A percentile compares a stretch with the other conserved stretches of the same genome.
phyloP scores from a whole-genome alignment of 768 basidiomycete genomes.

The Dacryopinax primogenitus region DNA sequence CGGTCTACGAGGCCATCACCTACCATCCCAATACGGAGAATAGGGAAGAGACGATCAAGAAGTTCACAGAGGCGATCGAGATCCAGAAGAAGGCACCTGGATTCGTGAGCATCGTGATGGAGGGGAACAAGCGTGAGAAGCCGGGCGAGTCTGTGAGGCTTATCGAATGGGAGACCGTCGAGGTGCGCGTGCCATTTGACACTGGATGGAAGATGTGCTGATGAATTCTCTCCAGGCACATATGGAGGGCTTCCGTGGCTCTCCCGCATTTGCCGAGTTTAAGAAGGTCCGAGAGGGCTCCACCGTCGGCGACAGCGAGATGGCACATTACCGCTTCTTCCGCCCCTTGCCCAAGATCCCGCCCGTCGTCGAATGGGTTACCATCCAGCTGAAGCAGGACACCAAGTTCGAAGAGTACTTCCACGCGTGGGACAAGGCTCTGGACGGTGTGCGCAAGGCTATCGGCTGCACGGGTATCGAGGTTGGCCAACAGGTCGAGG shows the following conservation, averaged over 20 bases:
- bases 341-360: background rate
- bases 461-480: constrained; percentile 7
- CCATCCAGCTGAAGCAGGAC: constrained; percentile 8
- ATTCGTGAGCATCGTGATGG: constrained; percentile 2
- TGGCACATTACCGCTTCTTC: constrained; percentile 6
- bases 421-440: background rate
- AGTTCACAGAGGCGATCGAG: background rate
- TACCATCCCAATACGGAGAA: constrained; percentile 2
- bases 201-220: background rate
- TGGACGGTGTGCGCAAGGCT: constrained; percentile 5
- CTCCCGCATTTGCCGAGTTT: background rate
- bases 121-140: background rate
- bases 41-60: background rate
- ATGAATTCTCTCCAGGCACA: background rate
- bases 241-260: background rate
- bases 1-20: constrained; percentile 9
- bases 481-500: constrained; percentile 7
- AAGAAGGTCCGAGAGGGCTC: constrained; percentile 8
- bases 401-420: constrained; percentile 7
- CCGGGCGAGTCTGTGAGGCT: background rate
- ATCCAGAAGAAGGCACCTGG: constrained; percentile 6
- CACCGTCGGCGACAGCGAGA: constrained; percentile 1
- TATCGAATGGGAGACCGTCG: background rate
- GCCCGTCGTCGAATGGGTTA: background rate
- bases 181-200: background rate